Percentiles rank a stretch among this genome's conserved stretches.
Evolutionary conservation across 176 grass and related monocot genomes (phyloP).

Genomic region (Eremochloa ophiuroides): DNA sequence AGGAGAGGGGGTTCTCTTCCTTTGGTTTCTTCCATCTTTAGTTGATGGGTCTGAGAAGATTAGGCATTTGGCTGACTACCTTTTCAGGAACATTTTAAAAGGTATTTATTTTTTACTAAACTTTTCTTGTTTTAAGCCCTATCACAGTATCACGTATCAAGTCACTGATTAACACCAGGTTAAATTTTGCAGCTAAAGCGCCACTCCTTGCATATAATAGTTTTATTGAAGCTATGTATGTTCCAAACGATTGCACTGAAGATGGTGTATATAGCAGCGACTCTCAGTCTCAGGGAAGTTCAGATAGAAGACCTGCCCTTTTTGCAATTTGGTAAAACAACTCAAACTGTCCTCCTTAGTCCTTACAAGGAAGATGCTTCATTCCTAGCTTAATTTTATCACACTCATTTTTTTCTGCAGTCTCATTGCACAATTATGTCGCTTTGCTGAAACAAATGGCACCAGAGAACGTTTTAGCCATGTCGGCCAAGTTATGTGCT

Average conservation of each 20-base stretch:
- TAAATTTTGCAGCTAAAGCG: conserved; percentile 73
- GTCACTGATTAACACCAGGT: conserved; percentile 4
- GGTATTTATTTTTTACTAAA: conserved; percentile 25
- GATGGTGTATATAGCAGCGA: conserved; percentile 42
- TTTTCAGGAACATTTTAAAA: conserved; percentile 89
- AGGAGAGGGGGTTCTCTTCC: conserved; percentile 86
- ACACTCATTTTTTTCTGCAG: conserved; percentile 31
- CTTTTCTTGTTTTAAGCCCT: neutral
- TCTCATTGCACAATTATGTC: conserved; percentile 77
- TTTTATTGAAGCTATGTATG: no score
- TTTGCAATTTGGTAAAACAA: conserved; percentile 61
- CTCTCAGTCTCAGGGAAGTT: conserved; percentile 50
- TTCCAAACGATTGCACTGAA: conserved; percentile 57
- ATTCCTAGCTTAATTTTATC: neutral
- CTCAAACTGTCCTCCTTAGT: no score
- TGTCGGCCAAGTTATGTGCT: conserved; percentile 83
- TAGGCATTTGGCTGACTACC: conserved; percentile 73
- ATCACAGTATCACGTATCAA: no score
- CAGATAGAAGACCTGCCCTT: conserved; percentile 41
- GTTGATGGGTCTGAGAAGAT: conserved; percentile 92
- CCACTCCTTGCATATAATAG: no score
- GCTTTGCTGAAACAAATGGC: conserved; percentile 97
- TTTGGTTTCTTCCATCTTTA: conserved; percentile 76
- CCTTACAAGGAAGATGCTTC: neutral
- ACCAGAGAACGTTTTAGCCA: conserved; percentile 90